Evolutionary conservation across 2,329 filamentous ascomycete genomes (phyloP).

Genomic region (Aureobasidium pullulans): DNA sequence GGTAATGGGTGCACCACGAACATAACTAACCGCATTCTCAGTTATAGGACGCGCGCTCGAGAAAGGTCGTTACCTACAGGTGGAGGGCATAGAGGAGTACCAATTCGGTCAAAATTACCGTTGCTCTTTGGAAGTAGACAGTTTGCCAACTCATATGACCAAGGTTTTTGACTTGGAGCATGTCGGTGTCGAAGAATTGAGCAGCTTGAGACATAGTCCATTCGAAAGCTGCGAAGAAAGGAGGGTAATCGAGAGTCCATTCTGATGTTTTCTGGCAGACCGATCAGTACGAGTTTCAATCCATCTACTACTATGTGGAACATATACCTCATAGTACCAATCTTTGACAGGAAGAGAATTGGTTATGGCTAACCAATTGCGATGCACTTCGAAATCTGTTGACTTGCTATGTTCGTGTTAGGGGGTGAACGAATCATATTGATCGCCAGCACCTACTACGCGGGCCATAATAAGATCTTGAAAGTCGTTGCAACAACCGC

Average conservation of each 20-base stretch:
- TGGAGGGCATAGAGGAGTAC: conserved; percentile 77
- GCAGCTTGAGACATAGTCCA: conserved; percentile 82
- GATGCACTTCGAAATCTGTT: conserved; percentile 97
- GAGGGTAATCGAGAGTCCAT: conserved; percentile 99
- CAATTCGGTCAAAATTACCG: conserved; percentile 79
- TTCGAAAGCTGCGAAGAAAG: conserved; percentile 97
- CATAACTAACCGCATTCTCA: conserved; percentile 51
- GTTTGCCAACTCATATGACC: conserved; percentile 90
- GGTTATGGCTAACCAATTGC: conserved; percentile 97
- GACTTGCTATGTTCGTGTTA: conserved; percentile 63
- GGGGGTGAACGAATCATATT: conserved; percentile 14
- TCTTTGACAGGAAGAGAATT: conserved; percentile 76
- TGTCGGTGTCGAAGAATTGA: conserved; percentile 65
- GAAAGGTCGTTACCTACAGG: conserved; percentile 43
- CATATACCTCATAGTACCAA: conserved; percentile 80
- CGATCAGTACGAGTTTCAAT: conserved; percentile 15
- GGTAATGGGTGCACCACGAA: conserved; percentile 59
- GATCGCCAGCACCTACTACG: conserved; percentile 62
- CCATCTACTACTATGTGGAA: background rate
- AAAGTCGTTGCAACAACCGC: conserved; percentile 78
- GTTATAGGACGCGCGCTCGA: background rate
- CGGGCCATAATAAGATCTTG: conserved; percentile 86
- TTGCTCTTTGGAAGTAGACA: conserved; percentile 83
- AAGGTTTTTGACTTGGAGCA: conserved; percentile 75
- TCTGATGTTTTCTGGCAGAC: conserved; percentile 69